Evolutionary conservation across 129 eudicot genomes (phyloP).

Genomic region (Chrysanthemum seticuspe): DNA sequence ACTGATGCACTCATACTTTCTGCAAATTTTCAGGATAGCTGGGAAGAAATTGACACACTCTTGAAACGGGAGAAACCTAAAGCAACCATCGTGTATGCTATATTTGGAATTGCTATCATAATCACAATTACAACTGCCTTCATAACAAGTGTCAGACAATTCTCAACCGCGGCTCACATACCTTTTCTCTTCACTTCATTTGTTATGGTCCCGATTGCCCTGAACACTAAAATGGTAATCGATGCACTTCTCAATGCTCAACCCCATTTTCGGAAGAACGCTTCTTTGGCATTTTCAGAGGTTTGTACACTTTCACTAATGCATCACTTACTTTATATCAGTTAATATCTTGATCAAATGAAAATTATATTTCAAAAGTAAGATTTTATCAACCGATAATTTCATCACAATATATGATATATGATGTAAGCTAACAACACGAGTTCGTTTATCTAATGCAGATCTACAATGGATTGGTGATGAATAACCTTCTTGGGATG

Average conservation of each 20-base stretch:
- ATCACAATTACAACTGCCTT: constrained; percentile 34
- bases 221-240: constrained; percentile 32
- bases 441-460: constrained; percentile 19
- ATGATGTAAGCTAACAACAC: neutral
- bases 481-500: constrained; percentile 56
- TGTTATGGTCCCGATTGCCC: constrained; percentile 43
- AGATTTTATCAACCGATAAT: too few species aligned
- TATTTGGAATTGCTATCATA: neutral
- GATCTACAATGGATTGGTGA: constrained; percentile 58
- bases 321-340: neutral
- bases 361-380: too few species aligned
- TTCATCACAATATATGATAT: neutral
- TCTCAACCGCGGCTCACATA: constrained; percentile 42
- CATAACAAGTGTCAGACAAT: constrained; percentile 31
- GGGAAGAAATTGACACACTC: constrained; percentile 12
- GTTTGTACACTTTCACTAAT: constrained; percentile 5
- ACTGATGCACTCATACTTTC: neutral
- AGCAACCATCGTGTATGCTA: constrained; percentile 1
- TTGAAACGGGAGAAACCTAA: neutral
- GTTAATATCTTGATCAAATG: neutral
- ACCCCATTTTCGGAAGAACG: constrained; percentile 27
- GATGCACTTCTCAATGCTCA: constrained; percentile 22
- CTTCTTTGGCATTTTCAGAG: constrained; percentile 51
- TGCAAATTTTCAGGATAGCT: neutral
- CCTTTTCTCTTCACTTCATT: constrained; percentile 49